Base-by-base conservation (phyloP, 2,329 filamentous ascomycete genomes). In the Ophiostoma ulmi region DNA sequence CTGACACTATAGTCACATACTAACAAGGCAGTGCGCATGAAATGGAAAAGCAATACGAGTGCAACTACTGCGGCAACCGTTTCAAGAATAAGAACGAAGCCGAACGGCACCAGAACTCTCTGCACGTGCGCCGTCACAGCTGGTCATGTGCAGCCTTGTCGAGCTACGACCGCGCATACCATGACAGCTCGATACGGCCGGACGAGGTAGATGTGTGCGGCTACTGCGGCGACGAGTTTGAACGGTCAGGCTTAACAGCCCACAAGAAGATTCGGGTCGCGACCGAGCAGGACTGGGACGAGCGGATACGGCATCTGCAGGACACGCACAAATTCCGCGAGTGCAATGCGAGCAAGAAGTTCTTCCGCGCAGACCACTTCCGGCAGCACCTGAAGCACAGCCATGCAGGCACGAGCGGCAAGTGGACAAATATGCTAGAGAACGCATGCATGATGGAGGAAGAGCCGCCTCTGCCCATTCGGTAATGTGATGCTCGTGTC, bases 1-100 rank as follows among this genome's bases (percentile, higher is more conserved):
- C 10, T 55, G 17, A 22, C 11, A 17, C 2, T 52, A 7, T 8
- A 22, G 14, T 22, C 20, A n/a, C 5, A 31, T 55, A 70, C n/a
- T 52, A 48, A n/a, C 17, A 13, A 1, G 14, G 8, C 77, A 97
- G 94, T 74, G 83, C 90, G 64, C 94, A 98, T 79, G 92, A 95
- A 80, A 89, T 92, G 77, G 95, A 98, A 80, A 98, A 98, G 80
- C 94, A 98, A 80, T 98, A 97, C 79, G 92, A 92, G 73, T 98
- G 94, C 80, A 86, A 88, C 38, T 98, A 92, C 78, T 98, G 94
- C 79, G 91, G 91, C 61, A 97, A 97, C 78, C 89, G 94, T 13
- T 98, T 98, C 84, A 98, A 98, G 81, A 98, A 98, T 82, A 98
- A 98, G 81, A 98, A 98, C 76, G 95, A 98, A 81, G 94, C 94